Conservation (phyloP, 805 yeast genomes). For the Ogataea paraovalis region DNA sequence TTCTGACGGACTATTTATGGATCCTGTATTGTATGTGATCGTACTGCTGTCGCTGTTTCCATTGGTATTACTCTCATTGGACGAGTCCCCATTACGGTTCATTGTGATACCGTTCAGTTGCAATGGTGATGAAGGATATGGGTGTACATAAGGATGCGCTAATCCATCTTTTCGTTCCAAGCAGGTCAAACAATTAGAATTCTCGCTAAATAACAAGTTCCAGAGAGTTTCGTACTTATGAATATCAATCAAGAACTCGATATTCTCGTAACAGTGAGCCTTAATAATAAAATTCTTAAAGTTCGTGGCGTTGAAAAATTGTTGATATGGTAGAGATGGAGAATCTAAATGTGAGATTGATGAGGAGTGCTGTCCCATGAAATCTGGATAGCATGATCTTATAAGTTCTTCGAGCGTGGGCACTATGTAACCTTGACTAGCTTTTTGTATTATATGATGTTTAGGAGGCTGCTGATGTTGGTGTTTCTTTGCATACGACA, state of each 20-base stretch:
- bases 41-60: neutral
- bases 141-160: neutral
- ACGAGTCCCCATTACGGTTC: neutral
- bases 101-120: neutral
- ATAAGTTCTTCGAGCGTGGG: slow-evolving; percentile 17
- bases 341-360: slow-evolving; percentile 2
- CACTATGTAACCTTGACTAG: slow-evolving; percentile 3
- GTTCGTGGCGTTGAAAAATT: slow-evolving; percentile 6
- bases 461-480: neutral
- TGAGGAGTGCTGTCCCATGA: neutral
- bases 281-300: slow-evolving; percentile 12
- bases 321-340: slow-evolving; percentile 1
- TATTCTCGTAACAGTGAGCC: slow-evolving; percentile 21
- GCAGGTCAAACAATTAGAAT: slow-evolving; percentile 10
- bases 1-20: neutral
- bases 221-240: slow-evolving; percentile 18
- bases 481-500: neutral
- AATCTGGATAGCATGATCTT: slow-evolving; percentile 9
- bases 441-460: neutral
- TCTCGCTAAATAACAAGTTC: slow-evolving; percentile 8
- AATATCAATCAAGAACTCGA: slow-evolving; percentile 18
- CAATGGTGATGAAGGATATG: too few relatives aligned
- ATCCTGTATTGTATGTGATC: neutral
- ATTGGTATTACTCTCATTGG: neutral
- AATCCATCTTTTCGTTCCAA: neutral